Percentiles rank a stretch among this genome's conserved stretches.
Evolutionary conservation across 331 rosid species (phyloP).

Genomic region (Stylosanthes scabra): DNA sequence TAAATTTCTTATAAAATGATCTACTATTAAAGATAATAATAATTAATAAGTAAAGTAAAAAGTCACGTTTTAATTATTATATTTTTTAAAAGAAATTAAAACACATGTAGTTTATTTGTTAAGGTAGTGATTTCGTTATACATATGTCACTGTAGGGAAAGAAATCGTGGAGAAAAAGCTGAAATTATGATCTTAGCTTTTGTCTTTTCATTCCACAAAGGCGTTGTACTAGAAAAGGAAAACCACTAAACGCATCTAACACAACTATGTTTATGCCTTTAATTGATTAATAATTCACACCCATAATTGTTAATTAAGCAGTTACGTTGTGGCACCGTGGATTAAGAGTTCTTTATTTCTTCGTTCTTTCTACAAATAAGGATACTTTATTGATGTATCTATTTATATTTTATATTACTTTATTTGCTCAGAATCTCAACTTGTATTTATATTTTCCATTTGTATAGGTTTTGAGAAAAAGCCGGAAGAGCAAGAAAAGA

Average conservation of each 20-base stretch:
- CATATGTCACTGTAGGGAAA: no score
- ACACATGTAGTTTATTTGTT: no score
- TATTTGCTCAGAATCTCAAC: no score
- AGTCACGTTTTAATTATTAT: no score
- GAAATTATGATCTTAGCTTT: not conserved
- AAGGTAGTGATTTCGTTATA: no score
- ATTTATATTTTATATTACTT: not conserved
- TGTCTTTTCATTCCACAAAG: not conserved
- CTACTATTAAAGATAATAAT: no score
- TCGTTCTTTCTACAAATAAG: not conserved
- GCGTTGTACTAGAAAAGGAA: not conserved
- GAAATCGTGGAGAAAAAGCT: not conserved
- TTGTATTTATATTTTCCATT: no score
- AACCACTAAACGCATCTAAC: not conserved
- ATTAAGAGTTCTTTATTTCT: not conserved
- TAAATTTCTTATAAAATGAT: no score
- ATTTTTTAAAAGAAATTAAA: no score
- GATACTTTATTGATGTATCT: not conserved
- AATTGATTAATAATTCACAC: not conserved
- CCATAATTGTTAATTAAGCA: not conserved
- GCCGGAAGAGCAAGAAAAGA: no score
- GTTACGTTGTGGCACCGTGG: not conserved
- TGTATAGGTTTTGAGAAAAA: no score
- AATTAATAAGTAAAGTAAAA: no score
- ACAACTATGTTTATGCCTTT: not conserved